These are phyloP conservation scores for Fonsecaea nubica DNA, from an alignment of 2,329 filamentous ascomycete species.

Conservation along the genomic window DNA sequence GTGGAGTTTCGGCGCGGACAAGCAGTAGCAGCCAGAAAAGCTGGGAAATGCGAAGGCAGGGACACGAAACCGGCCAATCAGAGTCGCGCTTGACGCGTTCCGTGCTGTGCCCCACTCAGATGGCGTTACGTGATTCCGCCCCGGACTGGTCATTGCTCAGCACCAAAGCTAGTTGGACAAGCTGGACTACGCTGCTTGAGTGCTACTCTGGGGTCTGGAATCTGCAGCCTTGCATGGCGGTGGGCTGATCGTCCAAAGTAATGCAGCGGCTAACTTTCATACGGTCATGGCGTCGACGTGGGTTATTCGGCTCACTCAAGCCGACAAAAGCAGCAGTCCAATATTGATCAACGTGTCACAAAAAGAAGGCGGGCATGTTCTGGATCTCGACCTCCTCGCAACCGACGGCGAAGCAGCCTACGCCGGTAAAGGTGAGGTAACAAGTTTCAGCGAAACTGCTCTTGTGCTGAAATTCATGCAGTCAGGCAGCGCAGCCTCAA, in stretches of 20 bases:
- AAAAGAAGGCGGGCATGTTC: constrained; percentile 40
- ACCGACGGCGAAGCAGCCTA: constrained; percentile 66
- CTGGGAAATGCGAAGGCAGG: constrained; percentile 1
- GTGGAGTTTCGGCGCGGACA: constrained; percentile 25
- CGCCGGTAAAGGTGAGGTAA: constrained; percentile 51
- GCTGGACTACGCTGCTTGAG: constrained; percentile 8
- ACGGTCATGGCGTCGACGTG: constrained; percentile 24
- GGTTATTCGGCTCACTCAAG: constrained; percentile 31
- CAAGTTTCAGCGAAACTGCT: not conserved
- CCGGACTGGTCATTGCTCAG: not conserved
- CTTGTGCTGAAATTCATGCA: constrained; percentile 35
- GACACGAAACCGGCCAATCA: not conserved
- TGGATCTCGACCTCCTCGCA: constrained; percentile 63
- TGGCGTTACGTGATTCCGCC: constrained; percentile 3
- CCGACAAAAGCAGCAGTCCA: constrained; percentile 24
- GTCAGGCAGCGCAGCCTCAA: constrained; percentile 49
- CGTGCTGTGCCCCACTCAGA: constrained; percentile 5
- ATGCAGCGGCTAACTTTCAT: constrained; percentile 4
- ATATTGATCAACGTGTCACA: constrained; percentile 59
- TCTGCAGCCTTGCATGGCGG: not conserved
- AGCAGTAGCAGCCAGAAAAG: constrained; percentile 15
- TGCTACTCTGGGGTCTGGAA: constrained; percentile 10
- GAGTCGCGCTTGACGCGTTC: not conserved
- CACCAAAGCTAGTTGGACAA: not conserved
- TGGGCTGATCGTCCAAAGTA: constrained; percentile 1